Conservation (phyloP, 2,329 filamentous ascomycete genomes). For the Phaeosphaeria sp. region DNA sequence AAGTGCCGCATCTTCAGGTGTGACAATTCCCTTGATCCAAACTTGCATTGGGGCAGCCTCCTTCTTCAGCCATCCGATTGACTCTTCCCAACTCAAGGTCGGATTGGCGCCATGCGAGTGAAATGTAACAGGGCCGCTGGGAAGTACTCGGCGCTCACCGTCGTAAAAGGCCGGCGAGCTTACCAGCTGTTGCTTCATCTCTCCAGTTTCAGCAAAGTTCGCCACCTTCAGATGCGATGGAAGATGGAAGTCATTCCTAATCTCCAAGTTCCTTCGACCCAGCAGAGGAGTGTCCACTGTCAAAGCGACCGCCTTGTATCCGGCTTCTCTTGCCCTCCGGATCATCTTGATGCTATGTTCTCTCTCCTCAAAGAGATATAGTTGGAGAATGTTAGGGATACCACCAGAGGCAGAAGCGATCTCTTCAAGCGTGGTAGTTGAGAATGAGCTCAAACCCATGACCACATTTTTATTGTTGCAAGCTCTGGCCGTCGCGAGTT, state of each 20-base stretch:
- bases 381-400: too few species aligned
- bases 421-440: neutral
- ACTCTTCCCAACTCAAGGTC: neutral
- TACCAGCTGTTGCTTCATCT: too few species aligned
- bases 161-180: too few species aligned
- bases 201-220: too few species aligned
- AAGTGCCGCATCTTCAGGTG: conserved; percentile 50
- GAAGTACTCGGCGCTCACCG: too few species aligned
- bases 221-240: too few species aligned
- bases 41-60: conserved; percentile 6
- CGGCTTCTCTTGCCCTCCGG: neutral
- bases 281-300: neutral
- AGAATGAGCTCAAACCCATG: neutral
- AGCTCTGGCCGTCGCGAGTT: neutral
- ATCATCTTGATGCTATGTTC: too few species aligned
- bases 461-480: neutral
- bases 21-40: conserved; percentile 38
- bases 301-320: neutral
- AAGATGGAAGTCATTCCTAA: neutral
- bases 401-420: neutral
- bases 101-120: too few species aligned
- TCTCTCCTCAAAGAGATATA: too few species aligned
- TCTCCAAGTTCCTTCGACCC: neutral
- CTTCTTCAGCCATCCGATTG: neutral
- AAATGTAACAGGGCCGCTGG: too few species aligned